phyloP scores from a whole-genome alignment of 441 rosid genomes.

The Dalechampia spathulata region DNA sequence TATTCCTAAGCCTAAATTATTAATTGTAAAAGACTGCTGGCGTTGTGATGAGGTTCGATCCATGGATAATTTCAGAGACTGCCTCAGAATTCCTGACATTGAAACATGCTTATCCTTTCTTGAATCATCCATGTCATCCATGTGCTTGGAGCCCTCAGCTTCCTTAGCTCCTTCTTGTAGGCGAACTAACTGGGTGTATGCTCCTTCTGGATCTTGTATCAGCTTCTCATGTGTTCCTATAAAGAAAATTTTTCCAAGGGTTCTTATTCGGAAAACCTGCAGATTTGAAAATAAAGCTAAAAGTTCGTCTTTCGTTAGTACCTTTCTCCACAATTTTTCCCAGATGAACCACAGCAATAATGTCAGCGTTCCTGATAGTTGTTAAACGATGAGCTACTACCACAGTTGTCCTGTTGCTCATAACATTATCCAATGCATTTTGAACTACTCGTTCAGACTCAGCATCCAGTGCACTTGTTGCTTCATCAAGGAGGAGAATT shows the following conservation, averaged over 20 bases:
- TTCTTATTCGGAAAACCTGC: background rate
- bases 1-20: conserved; percentile 19
- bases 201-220: conserved; percentile 49
- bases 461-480: conserved; percentile 67
- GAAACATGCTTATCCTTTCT: conserved; percentile 15
- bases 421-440: conserved; percentile 52
- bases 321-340: conserved; percentile 71
- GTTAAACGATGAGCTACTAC: conserved; percentile 74
- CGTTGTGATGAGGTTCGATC: conserved; percentile 46
- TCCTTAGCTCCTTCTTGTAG: conserved; percentile 52
- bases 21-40: conserved; percentile 39
- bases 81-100: conserved; percentile 21
- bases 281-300: background rate
- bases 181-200: conserved; percentile 50
- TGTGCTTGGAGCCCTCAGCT: conserved; percentile 10
- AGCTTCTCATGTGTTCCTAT: conserved; percentile 56
- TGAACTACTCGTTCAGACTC: conserved; percentile 69
- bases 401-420: conserved; percentile 61
- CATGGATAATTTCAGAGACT: conserved; percentile 33
- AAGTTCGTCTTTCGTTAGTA: conserved; percentile 19
- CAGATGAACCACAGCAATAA: conserved; percentile 54
- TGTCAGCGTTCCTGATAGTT: conserved; percentile 55
- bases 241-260: background rate
- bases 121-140: conserved; percentile 8
- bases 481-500: conserved; percentile 60